Percentiles rank a stretch among this genome's conserved stretches.
Conservation (phyloP, 306 rosid species). For the Prunus dulcis region DNA sequence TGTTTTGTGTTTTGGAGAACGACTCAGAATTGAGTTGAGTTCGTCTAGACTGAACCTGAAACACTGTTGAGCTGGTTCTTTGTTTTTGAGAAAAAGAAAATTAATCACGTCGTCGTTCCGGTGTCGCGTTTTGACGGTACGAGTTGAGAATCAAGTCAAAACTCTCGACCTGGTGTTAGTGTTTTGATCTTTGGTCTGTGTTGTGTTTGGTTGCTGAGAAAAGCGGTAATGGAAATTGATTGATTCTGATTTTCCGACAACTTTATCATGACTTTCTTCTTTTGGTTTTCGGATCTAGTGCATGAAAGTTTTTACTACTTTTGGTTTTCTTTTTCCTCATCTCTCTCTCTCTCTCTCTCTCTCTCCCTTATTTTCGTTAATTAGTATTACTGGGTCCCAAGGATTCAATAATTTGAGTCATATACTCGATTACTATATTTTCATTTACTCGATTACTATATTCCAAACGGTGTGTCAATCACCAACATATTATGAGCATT, state of each 20-base stretch:
- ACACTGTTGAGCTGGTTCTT: constrained; percentile 3
- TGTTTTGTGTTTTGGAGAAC: no score
- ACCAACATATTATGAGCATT: not conserved
- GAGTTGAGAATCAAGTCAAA: constrained; percentile 12
- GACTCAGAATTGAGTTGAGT: not conserved
- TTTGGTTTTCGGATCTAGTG: constrained; percentile 29
- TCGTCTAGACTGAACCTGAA: not conserved
- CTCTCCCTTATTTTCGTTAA: not conserved
- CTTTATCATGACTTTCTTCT: constrained; percentile 3
- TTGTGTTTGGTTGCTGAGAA: constrained; percentile 25
- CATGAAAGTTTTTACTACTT: constrained; percentile 3
- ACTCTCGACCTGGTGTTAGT: not conserved
- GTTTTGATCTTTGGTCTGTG: not conserved
- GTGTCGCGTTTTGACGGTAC: constrained; percentile 1
- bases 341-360: not conserved
- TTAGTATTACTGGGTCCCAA: constrained; percentile 18
- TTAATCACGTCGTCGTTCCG: not conserved
- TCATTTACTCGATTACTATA: not conserved
- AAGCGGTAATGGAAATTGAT: constrained; percentile 10
- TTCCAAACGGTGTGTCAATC: constrained; percentile 9
- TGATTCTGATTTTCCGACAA: not conserved
- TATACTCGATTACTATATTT: not conserved
- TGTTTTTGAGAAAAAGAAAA: not conserved
- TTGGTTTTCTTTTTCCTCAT: constrained; percentile 11
- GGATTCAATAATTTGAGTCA: not conserved